Conservation (phyloP, 2,329 filamentous ascomycete species). For the Alternaria sp. region DNA sequence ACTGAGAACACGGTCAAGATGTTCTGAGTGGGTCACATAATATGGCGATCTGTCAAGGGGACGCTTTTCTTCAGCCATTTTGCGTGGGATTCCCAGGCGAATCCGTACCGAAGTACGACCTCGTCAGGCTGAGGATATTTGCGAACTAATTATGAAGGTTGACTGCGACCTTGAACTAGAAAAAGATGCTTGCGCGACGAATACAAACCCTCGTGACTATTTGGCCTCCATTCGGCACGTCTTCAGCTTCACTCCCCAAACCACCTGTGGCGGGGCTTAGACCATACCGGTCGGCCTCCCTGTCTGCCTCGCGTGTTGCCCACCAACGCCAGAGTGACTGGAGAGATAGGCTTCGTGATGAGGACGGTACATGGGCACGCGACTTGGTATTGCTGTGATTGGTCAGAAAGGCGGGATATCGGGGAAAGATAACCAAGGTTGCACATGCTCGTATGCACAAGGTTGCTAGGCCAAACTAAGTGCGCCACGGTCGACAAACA, state of each 20-base stretch:
- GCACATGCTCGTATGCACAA: background rate
- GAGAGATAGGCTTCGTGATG: background rate
- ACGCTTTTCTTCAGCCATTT: constrained; percentile 13
- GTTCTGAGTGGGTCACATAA: constrained; percentile 23
- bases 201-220: background rate
- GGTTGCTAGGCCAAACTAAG: background rate
- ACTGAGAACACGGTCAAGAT: constrained; percentile 27
- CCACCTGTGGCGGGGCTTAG: background rate
- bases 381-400: constrained; percentile 7
- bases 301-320: background rate
- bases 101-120: background rate
- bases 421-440: background rate
- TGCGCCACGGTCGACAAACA: constrained; percentile 1
- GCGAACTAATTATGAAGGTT: background rate
- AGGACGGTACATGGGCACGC: background rate
- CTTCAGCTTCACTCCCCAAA: background rate
- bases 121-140: background rate
- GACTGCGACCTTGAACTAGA: background rate
- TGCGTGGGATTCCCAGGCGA: background rate
- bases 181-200: background rate
- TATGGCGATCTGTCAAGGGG: constrained; percentile 29
- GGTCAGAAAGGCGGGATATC: background rate
- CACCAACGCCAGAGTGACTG: background rate
- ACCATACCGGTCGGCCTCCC: background rate
- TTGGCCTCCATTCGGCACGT: background rate